A percentile compares a stretch with the other conserved stretches of the same genome.
These are phyloP conservation scores for Bryoglossum gracile DNA, from an alignment of 495 filamentous ascomycete genomes.

Conservation along the genomic window DNA sequence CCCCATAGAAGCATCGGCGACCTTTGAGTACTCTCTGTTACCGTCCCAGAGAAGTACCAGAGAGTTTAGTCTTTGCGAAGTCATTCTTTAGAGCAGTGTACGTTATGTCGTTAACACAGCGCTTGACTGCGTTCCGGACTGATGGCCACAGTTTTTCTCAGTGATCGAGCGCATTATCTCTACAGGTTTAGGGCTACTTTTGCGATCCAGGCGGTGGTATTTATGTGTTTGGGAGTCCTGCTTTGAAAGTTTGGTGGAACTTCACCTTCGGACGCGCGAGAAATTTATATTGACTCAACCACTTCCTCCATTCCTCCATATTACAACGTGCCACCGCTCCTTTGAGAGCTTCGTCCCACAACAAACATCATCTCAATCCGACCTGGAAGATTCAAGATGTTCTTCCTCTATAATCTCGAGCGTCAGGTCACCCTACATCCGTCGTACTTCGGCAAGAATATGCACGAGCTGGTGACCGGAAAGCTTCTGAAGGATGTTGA, in stretches of 20 bases:
- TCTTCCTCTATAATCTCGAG: conserved; percentile 94
- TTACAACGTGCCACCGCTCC: background rate
- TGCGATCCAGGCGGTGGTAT: conserved; percentile 14
- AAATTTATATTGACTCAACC: background rate
- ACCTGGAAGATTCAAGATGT: conserved; percentile 72
- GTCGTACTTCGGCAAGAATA: conserved; percentile 88
- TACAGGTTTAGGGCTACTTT: conserved; percentile 8
- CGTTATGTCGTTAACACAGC: conserved; percentile 17
- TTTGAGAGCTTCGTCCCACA: background rate
- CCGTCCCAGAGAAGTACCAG: conserved; percentile 19
- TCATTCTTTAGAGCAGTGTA: conserved; percentile 22
- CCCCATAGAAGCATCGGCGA: conserved; percentile 14
- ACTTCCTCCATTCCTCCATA: conserved; percentile 3
- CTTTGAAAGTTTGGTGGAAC: conserved; percentile 11
- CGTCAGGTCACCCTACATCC: conserved; percentile 89
- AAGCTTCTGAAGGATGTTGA: conserved; percentile 88
- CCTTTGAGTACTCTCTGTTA: conserved; percentile 25
- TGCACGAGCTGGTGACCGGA: conserved; percentile 78
- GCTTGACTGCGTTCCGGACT: conserved; percentile 23
- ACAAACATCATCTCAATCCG: conserved; percentile 1
- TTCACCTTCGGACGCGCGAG: background rate
- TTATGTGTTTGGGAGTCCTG: conserved; percentile 19
- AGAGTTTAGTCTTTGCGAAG: conserved; percentile 20
- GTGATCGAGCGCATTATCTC: conserved; percentile 20
- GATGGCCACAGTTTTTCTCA: conserved; percentile 23